Base-by-base conservation (phyloP, 805 yeast genomes). In the Starmerella tilneyi region DNA sequence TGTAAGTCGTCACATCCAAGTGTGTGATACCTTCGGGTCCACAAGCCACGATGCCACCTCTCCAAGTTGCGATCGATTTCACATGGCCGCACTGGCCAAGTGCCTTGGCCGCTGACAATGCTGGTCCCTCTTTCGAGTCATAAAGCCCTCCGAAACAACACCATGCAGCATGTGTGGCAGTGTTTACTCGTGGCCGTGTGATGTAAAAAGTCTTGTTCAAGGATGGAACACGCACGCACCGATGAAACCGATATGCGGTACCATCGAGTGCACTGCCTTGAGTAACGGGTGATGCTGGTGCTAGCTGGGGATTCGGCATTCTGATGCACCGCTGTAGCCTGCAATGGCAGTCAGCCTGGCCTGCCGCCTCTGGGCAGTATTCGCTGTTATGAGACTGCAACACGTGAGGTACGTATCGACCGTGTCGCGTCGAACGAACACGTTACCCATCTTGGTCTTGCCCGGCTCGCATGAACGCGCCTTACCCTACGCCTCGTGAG, bases 1-100 rank as follows among this genome's bases (percentile, higher is more conserved):
- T 12, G 11, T 22, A 21, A 27, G 19, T 39, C 16, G 23, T 9
- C 12, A 30, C 17, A 15, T 44, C 33, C 16, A 40, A 17, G 16
- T 26, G 27, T 8, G 32, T 26, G 12, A 47, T 19, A 2, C 48
- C 48, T 13, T 32, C 23, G 4, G 29, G 26, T 2, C 40, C 31
- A 22, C 46, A 42, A 12, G 32, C 4, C n/a, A 46, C n/a, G 13
- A 41, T 20, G 9, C 45, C 45, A 9, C 28, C 19, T 8, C 29
- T 20, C 29, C 45, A 41, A 1, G 27, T 12, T 1, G 34, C 31
- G 8, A 36, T 22, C 26, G 30, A 24, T 2, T 24, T 15, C 5
- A 37, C 34, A 13, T 16, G 41, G 9, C 27, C 22, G 27, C 17
- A 13, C 3, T 15, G 38, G 11, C 19, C 19, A 9, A 4, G 5